phyloP scores from a whole-genome alignment of 1,139 yeast genomes.

The Taphrina confusa region DNA sequence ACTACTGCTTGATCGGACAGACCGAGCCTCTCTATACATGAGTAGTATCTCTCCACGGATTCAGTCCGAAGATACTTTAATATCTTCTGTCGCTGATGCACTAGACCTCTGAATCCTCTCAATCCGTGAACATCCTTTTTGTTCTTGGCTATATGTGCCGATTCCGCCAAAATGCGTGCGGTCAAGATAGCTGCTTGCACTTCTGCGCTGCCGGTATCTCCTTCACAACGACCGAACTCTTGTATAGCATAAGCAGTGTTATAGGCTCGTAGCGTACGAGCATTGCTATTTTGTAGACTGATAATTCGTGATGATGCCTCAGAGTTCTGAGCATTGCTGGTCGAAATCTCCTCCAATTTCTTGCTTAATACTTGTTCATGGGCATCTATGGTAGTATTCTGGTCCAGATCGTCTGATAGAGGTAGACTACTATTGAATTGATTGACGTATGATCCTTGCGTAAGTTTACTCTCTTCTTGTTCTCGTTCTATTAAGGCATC shows the following conservation, averaged over 20 bases:
- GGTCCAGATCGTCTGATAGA: background rate
- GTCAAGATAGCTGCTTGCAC: conserved; percentile 93
- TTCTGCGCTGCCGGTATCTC: conserved; percentile 93
- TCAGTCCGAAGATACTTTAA: conserved; percentile 76
- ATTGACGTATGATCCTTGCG: background rate
- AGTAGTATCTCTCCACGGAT: conserved; percentile 76
- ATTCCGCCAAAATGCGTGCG: conserved; percentile 72
- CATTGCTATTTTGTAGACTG: conserved; percentile 68
- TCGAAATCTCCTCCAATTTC: background rate
- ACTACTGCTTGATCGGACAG: conserved; percentile 75
- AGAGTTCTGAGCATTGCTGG: conserved; percentile 55
- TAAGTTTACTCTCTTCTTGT: conserved; percentile 6
- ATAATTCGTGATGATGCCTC: conserved; percentile 72
- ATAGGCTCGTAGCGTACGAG: conserved; percentile 59
- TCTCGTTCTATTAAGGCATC: background rate
- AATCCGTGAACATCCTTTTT: conserved; percentile 74
- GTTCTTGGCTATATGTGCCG: conserved; percentile 69
- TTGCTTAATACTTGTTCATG: conserved; percentile 6
- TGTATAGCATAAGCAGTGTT: conserved; percentile 67
- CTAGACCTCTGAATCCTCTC: conserved; percentile 72
- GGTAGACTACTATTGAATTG: background rate
- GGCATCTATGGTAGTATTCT: background rate
- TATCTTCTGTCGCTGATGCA: conserved; percentile 82
- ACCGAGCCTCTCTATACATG: conserved; percentile 85
- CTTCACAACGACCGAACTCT: conserved; percentile 80